phyloP scores from a whole-genome alignment of 2,329 filamentous ascomycete species.

The Dothideomycetidae sp. region DNA sequence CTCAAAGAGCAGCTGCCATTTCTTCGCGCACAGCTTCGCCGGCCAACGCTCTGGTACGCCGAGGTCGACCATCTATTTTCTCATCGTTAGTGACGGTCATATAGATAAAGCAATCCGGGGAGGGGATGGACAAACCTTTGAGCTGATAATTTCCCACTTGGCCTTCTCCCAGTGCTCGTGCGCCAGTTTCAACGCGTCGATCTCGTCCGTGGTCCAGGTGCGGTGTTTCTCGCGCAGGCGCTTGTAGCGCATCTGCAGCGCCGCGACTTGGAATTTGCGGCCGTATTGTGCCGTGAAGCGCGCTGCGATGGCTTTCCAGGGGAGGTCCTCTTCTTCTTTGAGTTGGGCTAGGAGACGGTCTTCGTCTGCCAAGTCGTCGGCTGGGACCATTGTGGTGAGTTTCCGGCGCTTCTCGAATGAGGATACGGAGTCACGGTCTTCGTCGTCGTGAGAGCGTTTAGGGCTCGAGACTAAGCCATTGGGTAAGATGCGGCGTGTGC shows the following conservation, averaged over 20 bases:
- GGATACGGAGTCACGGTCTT: conserved; percentile 22
- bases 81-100: conserved; percentile 11
- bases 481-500: conserved; percentile 29
- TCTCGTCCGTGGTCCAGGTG: conserved; percentile 37
- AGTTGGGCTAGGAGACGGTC: conserved; percentile 36
- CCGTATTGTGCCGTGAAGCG: conserved; percentile 36
- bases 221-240: conserved; percentile 37
- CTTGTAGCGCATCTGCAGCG: conserved; percentile 42
- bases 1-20: conserved; percentile 29
- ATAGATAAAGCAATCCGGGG: neutral
- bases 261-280: conserved; percentile 36
- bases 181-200: conserved; percentile 35
- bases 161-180: conserved; percentile 39
- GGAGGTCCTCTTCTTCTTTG: conserved; percentile 38
- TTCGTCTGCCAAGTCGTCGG: conserved; percentile 35
- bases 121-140: conserved; percentile 28
- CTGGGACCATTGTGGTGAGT: conserved; percentile 23
- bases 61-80: conserved; percentile 38
- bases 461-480: conserved; percentile 27
- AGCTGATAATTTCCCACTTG: conserved; percentile 40
- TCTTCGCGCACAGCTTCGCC: conserved; percentile 34
- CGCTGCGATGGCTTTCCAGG: conserved; percentile 41
- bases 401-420: conserved; percentile 26
- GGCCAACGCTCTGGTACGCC: conserved; percentile 38
- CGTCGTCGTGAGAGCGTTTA: conserved; percentile 28